Base-by-base conservation (phyloP, 129 eudicot genomes). In the Artemisia tridentata region DNA sequence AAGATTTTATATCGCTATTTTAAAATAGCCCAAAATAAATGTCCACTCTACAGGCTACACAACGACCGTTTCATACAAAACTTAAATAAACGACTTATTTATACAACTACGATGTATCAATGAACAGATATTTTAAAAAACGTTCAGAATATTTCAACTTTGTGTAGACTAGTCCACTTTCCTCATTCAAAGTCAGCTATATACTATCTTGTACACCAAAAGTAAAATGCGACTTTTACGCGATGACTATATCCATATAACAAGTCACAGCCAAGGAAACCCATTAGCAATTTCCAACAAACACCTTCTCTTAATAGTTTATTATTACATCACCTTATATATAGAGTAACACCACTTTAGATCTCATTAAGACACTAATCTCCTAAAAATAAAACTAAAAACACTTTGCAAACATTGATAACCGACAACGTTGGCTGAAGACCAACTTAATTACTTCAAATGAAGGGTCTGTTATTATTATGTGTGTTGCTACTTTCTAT, bases 401-500 rank as follows among this genome's bases (percentile, higher is more conserved):
- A 3, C 31, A 27, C 4, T 27, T 27, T 31, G 41, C 41, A 31
- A 31, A 31, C 41, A 31, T 31, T 31, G 41, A 31, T 4, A 31
- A 31, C 41, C 41, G 5, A 27, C 31, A 15, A 59, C 13, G 16
- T 17, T 23, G 25, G 25, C 67, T 16, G 54, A 5, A 14, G 12
- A 71, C 14, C 14, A 48, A 1, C 11, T 7, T 20, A 21, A 21
- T 21, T 23, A 49, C n/a, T 55, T 27, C 69, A 61, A 23, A 45
- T 34, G 65, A 71, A 43, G 31, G n/a, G 23, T 10, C 50, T 56
- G 7, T 10, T 54, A 50, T 27, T 71, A 6, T 45, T 80, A 21
- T 69, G 50, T 11, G 13, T 63, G 6, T 9, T 83, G 6, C 20
- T 83, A n/a, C 72, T 77, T 45, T 79, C 71, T 11, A 11, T 85